These are phyloP conservation scores for Nicotiana sylvestris DNA, from an alignment of 257 asterid genomes.

Conservation along the genomic window DNA sequence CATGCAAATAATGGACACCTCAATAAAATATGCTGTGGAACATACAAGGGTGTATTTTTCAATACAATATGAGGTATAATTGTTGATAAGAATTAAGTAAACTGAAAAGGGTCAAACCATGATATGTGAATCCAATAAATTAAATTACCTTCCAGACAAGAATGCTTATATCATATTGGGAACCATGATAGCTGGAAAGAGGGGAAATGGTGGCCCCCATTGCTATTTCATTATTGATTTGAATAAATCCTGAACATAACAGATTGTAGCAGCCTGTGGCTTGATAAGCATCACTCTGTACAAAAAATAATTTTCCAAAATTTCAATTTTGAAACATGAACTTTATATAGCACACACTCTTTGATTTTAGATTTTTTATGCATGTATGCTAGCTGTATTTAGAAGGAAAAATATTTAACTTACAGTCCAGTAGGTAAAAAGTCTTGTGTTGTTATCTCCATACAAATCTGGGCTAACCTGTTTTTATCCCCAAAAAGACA, in stretches of 20 bases:
- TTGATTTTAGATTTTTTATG: not conserved
- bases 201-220: conserved; percentile 88
- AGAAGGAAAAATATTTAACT: conserved; percentile 23
- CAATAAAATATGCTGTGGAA: not conserved
- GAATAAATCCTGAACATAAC: conserved; percentile 81
- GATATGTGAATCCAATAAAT: not conserved
- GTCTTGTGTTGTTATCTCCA: conserved; percentile 80
- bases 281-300: conserved; percentile 79
- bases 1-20: not conserved
- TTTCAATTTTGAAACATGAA: conserved; percentile 16
- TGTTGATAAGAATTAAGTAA: not conserved
- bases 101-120: not conserved
- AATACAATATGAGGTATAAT: not conserved
- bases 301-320: conserved; percentile 19
- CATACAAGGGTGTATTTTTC: not conserved
- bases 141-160: conserved; percentile 83
- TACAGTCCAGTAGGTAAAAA: conserved; percentile 96
- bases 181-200: conserved; percentile 41
- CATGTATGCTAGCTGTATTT: conserved; percentile 31
- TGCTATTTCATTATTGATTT: conserved; percentile 63
- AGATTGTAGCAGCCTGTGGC: conserved; percentile 89
- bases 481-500: conserved; percentile 2
- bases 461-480: conserved; percentile 91
- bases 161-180: conserved; percentile 78
- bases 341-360: not conserved